phyloP scores from a whole-genome alignment of 352 stramenopile genomes.

The Phytopythium chamaehyphon region DNA sequence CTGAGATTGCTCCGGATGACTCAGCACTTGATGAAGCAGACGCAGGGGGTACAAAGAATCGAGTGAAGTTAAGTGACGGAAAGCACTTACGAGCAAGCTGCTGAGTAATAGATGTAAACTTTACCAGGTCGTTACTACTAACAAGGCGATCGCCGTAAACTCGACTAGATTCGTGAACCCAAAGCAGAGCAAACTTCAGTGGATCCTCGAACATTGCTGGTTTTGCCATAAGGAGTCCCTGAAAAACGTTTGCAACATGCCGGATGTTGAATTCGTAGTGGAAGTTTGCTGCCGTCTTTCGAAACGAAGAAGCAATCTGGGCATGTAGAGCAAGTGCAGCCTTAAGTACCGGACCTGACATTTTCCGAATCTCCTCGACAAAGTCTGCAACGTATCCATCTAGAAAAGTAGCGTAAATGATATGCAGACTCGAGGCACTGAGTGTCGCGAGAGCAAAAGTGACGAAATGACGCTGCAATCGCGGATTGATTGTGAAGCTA shows the following conservation, averaged over 20 bases:
- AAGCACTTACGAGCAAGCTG: slow-evolving; percentile 93
- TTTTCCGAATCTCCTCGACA: slow-evolving; percentile 88
- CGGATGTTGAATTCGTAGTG: slow-evolving; percentile 98
- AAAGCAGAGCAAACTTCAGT: slow-evolving; percentile 90
- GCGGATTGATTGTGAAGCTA: slow-evolving; percentile 91
- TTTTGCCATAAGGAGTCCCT: slow-evolving; percentile 90
- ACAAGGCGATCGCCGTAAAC: slow-evolving; percentile 95
- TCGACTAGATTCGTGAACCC: slow-evolving; percentile 95
- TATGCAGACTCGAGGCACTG: slow-evolving; percentile 81
- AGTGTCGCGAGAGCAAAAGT: slow-evolving; percentile 92
- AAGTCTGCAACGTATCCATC: slow-evolving; percentile 93
- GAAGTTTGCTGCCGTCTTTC: slow-evolving; percentile 94
- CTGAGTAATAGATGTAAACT: slow-evolving; percentile 88
- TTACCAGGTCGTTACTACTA: slow-evolving; percentile 62
- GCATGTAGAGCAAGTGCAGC: slow-evolving; percentile 88
- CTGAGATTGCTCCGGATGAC: slow-evolving; percentile 5
- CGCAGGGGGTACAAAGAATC: slow-evolving; percentile 77
- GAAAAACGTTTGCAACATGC: slow-evolving; percentile 93
- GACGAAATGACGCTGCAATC: slow-evolving; percentile 94
- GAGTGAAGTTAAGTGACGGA: slow-evolving; percentile 84
- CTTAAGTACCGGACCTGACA: slow-evolving; percentile 82
- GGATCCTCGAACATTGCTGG: slow-evolving; percentile 84
- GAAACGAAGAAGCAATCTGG: slow-evolving; percentile 73
- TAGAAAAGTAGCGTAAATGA: slow-evolving; percentile 95
- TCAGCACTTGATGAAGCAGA: slow-evolving; percentile 15